Conservation (phyloP, 371 early-diverging fungal species). For the Haplosporangium sp. region DNA sequence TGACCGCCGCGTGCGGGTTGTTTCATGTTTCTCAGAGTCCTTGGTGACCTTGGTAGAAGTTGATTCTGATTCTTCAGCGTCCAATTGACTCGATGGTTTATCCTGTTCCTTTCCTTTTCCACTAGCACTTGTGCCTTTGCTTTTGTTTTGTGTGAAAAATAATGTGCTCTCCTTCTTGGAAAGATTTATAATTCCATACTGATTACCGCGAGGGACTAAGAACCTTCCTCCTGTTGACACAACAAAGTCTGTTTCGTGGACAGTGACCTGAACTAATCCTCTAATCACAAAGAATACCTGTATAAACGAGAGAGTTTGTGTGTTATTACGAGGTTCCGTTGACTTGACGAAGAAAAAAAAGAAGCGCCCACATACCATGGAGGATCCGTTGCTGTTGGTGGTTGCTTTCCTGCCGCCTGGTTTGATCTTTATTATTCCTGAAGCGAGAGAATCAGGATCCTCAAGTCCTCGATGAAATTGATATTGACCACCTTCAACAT, state of each 20-base stretch:
- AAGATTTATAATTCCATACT: slow-evolving; percentile 32
- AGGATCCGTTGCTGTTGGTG: slow-evolving; percentile 8
- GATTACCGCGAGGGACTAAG: slow-evolving; percentile 38
- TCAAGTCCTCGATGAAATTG: slow-evolving; percentile 45
- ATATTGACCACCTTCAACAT: slow-evolving; percentile 42
- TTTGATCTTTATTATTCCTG: slow-evolving; percentile 39
- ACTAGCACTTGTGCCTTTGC: not conserved
- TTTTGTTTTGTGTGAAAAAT: slow-evolving; percentile 45
- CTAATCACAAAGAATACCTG: slow-evolving; percentile 38
- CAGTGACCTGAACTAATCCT: slow-evolving; percentile 30
- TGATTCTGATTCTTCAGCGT: not conserved
- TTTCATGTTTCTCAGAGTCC: too few relatives aligned
- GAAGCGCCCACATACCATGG: slow-evolving; percentile 16
- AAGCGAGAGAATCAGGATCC: slow-evolving; percentile 26
- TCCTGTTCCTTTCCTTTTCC: not conserved
- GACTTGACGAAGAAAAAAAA: not conserved
- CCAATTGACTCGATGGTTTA: not conserved
- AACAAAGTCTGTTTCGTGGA: slow-evolving; percentile 38
- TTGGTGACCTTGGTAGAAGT: not conserved
- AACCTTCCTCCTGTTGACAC: slow-evolving; percentile 42
- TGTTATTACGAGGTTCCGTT: not conserved
- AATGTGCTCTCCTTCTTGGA: slow-evolving; percentile 22
- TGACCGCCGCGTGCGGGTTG: too few relatives aligned
- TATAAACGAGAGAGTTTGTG: not conserved
- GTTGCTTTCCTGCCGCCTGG: slow-evolving; percentile 27